Conservation (phyloP, 2,329 filamentous ascomycete species). For the Westerdykella ornata region DNA sequence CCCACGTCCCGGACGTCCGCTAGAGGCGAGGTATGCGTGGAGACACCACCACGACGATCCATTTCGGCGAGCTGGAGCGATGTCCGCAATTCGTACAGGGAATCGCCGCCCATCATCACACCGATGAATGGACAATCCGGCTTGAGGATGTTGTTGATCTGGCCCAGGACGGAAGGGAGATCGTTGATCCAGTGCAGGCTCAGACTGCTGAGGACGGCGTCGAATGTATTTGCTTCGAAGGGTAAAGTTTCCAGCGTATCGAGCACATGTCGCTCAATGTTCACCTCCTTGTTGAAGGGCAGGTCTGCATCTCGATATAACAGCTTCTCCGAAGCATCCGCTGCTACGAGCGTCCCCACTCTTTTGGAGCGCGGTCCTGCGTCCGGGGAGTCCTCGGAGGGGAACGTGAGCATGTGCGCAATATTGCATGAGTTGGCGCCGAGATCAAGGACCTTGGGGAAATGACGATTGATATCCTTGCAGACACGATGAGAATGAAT, state of each 20-base stretch:
- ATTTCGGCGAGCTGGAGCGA: slow-evolving; percentile 88
- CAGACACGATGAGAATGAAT: slow-evolving; percentile 6
- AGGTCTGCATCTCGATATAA: slow-evolving; percentile 72
- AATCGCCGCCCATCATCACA: slow-evolving; percentile 94
- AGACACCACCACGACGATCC: slow-evolving; percentile 84
- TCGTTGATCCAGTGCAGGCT: slow-evolving; percentile 98
- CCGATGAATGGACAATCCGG: slow-evolving; percentile 88
- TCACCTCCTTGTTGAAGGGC: slow-evolving; percentile 66
- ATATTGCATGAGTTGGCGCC: slow-evolving; percentile 96
- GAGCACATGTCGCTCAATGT: slow-evolving; percentile 70
- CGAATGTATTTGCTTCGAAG: slow-evolving; percentile 70
- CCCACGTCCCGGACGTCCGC: slow-evolving; percentile 90
- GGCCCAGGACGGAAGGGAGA: slow-evolving; percentile 72
- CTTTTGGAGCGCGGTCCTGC: slow-evolving; percentile 62
- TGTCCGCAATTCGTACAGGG: slow-evolving; percentile 85
- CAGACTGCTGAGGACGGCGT: slow-evolving; percentile 81
- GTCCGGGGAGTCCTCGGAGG: slow-evolving; percentile 55
- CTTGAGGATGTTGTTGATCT: slow-evolving; percentile 81
- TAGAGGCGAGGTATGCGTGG: slow-evolving; percentile 81
- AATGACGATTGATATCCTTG: slow-evolving; percentile 86
- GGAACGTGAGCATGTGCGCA: slow-evolving; percentile 64
- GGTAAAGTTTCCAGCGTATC: slow-evolving; percentile 67
- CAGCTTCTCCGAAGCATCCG: slow-evolving; percentile 70
- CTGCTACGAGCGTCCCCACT: slow-evolving; percentile 68
- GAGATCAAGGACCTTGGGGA: slow-evolving; percentile 78